phyloP scores from a whole-genome alignment of 1,139 yeast species.

The Debaryomyces coudertii region DNA sequence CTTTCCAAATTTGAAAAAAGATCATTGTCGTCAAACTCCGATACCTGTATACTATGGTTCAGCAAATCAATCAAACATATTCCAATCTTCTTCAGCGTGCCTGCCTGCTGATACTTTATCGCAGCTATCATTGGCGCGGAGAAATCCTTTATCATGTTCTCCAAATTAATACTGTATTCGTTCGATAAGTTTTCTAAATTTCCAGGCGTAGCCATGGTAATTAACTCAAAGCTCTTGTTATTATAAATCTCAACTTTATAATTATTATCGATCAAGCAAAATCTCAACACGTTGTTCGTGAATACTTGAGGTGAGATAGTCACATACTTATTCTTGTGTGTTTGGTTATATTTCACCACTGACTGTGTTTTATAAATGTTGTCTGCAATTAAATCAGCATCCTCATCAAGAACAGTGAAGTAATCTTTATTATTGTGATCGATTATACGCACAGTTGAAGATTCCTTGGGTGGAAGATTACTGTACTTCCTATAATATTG shows the following conservation, averaged over 20 bases:
- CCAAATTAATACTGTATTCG: conserved; percentile 59
- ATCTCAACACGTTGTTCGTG: conserved; percentile 59
- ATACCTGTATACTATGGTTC: conserved; percentile 63
- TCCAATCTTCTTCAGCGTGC: conserved; percentile 60
- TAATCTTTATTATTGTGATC: conserved; percentile 74
- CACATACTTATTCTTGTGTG: conserved; percentile 61
- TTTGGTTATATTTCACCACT: conserved; percentile 61
- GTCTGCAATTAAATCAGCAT: conserved; percentile 83
- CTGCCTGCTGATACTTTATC: conserved; percentile 56
- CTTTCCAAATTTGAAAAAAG: conserved; percentile 84
- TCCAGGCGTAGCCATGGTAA: conserved; percentile 84
- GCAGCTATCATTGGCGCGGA: conserved; percentile 78
- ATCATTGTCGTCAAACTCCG: conserved; percentile 87
- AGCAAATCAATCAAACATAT: conserved; percentile 80
- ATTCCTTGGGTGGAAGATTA: conserved; percentile 52
- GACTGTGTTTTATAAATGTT: conserved; percentile 79
- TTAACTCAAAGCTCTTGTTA: conserved; percentile 59
- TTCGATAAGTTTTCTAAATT: conserved; percentile 58
- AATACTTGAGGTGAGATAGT: conserved; percentile 80
- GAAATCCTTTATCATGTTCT: conserved; percentile 62
- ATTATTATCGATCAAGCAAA: conserved; percentile 71
- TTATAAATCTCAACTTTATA: conserved; percentile 73
- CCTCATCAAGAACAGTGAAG: conserved; percentile 74
- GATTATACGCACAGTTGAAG: conserved; percentile 60
- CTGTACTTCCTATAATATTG: conserved; percentile 64